phyloP scores from a whole-genome alignment of 1,284 basidiomycete genomes.

The Sparassis latifolia region DNA sequence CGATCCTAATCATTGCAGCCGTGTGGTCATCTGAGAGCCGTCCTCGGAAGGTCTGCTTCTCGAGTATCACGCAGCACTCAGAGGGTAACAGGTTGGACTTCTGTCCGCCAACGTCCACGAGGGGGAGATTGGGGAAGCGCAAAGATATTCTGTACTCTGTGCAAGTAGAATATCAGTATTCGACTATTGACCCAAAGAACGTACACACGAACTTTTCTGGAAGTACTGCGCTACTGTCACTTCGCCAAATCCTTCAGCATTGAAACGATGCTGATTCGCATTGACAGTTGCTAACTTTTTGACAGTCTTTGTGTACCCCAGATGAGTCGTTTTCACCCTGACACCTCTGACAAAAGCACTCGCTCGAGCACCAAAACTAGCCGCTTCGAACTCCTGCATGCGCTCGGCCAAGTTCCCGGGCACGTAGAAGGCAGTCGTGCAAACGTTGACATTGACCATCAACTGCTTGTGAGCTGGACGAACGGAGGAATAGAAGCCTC shows the following conservation, averaged over 20 bases:
- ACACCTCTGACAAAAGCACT: constrained; percentile 53
- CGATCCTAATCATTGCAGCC: constrained; percentile 58
- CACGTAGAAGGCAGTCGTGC: constrained; percentile 70
- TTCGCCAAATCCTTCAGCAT: constrained; percentile 39
- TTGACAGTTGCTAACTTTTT: constrained; percentile 40
- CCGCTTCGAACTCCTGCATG: constrained; percentile 43
- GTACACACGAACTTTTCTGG: constrained; percentile 39
- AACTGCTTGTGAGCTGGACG: constrained; percentile 65
- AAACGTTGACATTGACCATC: constrained; percentile 77
- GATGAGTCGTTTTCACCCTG: constrained; percentile 49
- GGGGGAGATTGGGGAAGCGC: constrained; percentile 42
- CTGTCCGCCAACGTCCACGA: constrained; percentile 57
- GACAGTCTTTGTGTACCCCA: constrained; percentile 56
- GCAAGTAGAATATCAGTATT: not conserved
- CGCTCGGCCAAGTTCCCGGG: constrained; percentile 55
- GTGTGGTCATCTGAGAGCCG: constrained; percentile 65
- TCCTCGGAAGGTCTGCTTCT: constrained; percentile 64
- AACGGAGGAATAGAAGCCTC: constrained; percentile 72
- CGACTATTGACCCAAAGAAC: not conserved
- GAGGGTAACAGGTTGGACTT: constrained; percentile 50
- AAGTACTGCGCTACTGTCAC: constrained; percentile 65
- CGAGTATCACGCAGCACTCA: constrained; percentile 66
- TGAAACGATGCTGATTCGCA: constrained; percentile 49
- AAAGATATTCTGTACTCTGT: constrained; percentile 54
- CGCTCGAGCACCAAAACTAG: constrained; percentile 45